phyloP scores from a whole-genome alignment of 2,329 filamentous ascomycete genomes.

The Cladosporium halotolerans region DNA sequence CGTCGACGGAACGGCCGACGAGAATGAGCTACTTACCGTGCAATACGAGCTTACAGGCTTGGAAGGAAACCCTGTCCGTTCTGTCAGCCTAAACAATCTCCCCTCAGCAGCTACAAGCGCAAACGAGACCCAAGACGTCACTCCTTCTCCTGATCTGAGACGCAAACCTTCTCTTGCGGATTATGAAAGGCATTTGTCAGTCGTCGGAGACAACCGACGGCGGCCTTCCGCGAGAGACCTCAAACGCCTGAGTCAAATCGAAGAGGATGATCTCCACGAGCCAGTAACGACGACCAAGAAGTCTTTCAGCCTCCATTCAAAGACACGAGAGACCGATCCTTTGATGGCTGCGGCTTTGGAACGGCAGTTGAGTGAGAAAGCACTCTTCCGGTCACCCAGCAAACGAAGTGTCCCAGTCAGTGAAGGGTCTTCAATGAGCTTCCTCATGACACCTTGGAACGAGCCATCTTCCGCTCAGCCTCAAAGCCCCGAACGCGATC shows the following conservation, averaged over 20 bases:
- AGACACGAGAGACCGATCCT: constrained; percentile 5
- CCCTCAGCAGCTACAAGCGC: neutral
- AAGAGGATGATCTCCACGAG: constrained; percentile 17
- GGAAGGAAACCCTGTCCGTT: constrained; percentile 1
- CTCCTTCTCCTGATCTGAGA: constrained; percentile 6
- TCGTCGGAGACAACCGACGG: constrained; percentile 25
- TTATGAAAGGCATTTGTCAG: constrained; percentile 25
- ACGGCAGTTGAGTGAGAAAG: constrained; percentile 29
- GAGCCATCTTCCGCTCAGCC: constrained; percentile 1
- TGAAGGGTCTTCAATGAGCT: constrained; percentile 11
- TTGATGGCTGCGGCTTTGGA: constrained; percentile 30
- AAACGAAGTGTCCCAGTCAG: constrained; percentile 19
- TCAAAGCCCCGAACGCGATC: constrained; percentile 13
- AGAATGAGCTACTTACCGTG: constrained; percentile 18
- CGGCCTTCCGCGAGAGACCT: constrained; percentile 17
- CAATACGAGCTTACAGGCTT: constrained; percentile 17
- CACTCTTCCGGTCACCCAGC: constrained; percentile 27
- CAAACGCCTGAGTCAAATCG: constrained; percentile 18
- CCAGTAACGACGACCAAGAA: neutral
- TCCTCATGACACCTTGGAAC: constrained; percentile 14
- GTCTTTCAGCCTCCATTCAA: neutral
- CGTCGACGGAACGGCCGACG: constrained; percentile 22
- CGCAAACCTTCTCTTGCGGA: constrained; percentile 17
- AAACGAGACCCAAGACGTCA: neutral
- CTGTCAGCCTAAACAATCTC: constrained; percentile 16